Percentiles rank a stretch among this genome's conserved stretches.
These are phyloP conservation scores for Arachis monticola DNA, from an alignment of 331 rosid genomes.

Conservation along the genomic window DNA sequence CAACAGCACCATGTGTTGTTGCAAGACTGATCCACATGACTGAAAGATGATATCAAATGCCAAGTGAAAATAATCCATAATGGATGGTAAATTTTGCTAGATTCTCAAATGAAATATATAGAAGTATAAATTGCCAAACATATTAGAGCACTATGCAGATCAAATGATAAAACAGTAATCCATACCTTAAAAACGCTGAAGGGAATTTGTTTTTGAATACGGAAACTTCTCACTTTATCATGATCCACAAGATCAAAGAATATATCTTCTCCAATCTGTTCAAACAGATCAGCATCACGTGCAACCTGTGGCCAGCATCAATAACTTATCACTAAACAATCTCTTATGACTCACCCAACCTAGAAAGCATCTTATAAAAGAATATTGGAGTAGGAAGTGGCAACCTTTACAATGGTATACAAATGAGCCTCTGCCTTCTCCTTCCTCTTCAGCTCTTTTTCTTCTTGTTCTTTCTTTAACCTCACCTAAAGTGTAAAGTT, in stretches of 20 bases:
- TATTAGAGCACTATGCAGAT: neutral
- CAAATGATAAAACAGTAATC: neutral
- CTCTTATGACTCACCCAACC: constrained; percentile 1
- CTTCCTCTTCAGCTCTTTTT: constrained; percentile 64
- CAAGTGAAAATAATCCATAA: neutral
- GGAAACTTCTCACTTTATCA: constrained; percentile 84
- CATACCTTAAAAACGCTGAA: constrained; percentile 74
- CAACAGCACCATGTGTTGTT: neutral
- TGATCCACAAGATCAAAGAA: constrained; percentile 93
- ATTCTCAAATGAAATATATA: constrained; percentile 5
- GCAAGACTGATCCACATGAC: neutral
- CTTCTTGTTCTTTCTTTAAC: constrained; percentile 72
- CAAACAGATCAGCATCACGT: constrained; percentile 71
- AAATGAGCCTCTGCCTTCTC: constrained; percentile 67
- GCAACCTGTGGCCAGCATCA: constrained; percentile 66
- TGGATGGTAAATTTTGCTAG: neutral
- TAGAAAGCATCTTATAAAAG: constrained; percentile 21
- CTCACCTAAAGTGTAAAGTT: constrained; percentile 54
- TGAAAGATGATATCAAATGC: neutral
- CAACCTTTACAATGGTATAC: constrained; percentile 63
- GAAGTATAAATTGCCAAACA: neutral
- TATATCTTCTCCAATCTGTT: constrained; percentile 77
- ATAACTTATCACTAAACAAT: neutral
- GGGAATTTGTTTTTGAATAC: constrained; percentile 64
- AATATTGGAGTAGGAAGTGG: neutral